phyloP scores from a whole-genome alignment of 1,284 basidiomycete genomes.

The Pseudozyma flocculosa region DNA sequence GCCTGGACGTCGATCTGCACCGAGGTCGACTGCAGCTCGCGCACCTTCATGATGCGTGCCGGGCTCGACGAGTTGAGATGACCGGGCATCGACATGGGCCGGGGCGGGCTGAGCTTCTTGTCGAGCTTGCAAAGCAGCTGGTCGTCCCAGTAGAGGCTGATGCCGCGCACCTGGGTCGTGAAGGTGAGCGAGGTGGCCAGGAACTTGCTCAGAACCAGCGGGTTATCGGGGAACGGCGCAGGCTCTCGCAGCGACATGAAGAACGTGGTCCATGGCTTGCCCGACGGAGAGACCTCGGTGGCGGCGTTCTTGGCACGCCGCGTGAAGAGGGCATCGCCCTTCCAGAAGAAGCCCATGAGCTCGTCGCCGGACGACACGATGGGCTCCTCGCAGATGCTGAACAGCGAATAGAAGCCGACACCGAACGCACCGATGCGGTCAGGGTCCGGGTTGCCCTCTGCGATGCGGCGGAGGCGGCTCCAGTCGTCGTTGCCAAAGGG shows the following conservation, averaged over 20 bases:
- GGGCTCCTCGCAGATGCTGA: constrained; percentile 71
- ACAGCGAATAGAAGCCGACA: constrained; percentile 63
- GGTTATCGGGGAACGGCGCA: constrained; percentile 73
- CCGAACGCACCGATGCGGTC: constrained; percentile 62
- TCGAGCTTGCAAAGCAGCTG: constrained; percentile 72
- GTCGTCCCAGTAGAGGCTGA: constrained; percentile 67
- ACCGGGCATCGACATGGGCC: constrained; percentile 65
- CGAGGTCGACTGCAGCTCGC: constrained; percentile 69
- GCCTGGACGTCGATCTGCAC: constrained; percentile 80
- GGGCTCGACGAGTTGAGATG: constrained; percentile 61
- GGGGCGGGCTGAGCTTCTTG: constrained; percentile 69
- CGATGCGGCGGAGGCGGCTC: constrained; percentile 55
- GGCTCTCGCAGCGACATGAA: constrained; percentile 85
- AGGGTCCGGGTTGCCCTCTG: constrained; percentile 63
- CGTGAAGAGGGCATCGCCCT: constrained; percentile 59
- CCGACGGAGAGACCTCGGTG: constrained; percentile 27
- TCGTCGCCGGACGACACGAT: constrained; percentile 85
- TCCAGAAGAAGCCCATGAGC: constrained; percentile 94
- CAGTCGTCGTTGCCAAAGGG: constrained; percentile 55
- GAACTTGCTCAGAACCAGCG: constrained; percentile 84
- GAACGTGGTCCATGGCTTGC: constrained; percentile 78
- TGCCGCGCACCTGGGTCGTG: constrained; percentile 76
- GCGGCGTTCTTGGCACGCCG: constrained; percentile 38
- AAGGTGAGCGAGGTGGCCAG: constrained; percentile 91
- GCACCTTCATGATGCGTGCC: constrained; percentile 69